phyloP scores from a whole-genome alignment of 1,284 basidiomycete genomes.

The Coniferiporia sulphurascens region DNA sequence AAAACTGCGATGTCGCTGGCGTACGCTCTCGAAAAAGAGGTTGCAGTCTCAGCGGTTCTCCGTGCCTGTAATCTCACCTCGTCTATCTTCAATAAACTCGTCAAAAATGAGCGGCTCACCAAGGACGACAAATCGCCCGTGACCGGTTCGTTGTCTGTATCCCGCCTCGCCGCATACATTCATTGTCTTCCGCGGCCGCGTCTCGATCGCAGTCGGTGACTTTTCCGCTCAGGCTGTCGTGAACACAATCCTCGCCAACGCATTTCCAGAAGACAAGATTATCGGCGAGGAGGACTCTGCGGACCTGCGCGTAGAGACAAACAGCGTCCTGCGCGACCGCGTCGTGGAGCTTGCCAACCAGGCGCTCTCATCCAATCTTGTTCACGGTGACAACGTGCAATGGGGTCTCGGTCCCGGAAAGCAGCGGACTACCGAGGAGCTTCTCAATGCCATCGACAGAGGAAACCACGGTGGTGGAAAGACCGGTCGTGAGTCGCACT shows the following conservation, averaged over 20 bases:
- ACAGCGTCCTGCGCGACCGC: conserved; percentile 53
- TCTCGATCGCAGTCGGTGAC: conserved; percentile 66
- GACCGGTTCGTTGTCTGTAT: conserved; percentile 53
- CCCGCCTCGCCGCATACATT: conserved; percentile 4
- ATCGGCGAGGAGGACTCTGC: conserved; percentile 95
- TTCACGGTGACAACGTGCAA: conserved; percentile 42
- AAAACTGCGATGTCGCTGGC: conserved; percentile 30
- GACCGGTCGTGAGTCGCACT: conserved; percentile 61
- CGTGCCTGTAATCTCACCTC: conserved; percentile 83
- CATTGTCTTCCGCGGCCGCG: neutral
- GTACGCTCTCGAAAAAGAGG: conserved; percentile 52
- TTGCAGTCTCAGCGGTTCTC: conserved; percentile 88
- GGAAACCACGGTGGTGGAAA: conserved; percentile 79
- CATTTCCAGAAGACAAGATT: conserved; percentile 85
- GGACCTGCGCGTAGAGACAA: conserved; percentile 61
- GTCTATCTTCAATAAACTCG: conserved; percentile 84
- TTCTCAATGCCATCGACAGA: conserved; percentile 83
- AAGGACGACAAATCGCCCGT: conserved; percentile 97
- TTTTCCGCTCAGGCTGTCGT: conserved; percentile 89
- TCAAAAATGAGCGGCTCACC: conserved; percentile 82
- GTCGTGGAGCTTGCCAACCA: conserved; percentile 85
- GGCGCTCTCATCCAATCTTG: conserved; percentile 57
- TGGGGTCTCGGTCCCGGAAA: conserved; percentile 66
- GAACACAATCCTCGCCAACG: conserved; percentile 66
- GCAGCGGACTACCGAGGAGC: conserved; percentile 46